These are phyloP conservation scores for Citrus glauca DNA, from an alignment of 345 rosid species.

Conservation along the genomic window DNA sequence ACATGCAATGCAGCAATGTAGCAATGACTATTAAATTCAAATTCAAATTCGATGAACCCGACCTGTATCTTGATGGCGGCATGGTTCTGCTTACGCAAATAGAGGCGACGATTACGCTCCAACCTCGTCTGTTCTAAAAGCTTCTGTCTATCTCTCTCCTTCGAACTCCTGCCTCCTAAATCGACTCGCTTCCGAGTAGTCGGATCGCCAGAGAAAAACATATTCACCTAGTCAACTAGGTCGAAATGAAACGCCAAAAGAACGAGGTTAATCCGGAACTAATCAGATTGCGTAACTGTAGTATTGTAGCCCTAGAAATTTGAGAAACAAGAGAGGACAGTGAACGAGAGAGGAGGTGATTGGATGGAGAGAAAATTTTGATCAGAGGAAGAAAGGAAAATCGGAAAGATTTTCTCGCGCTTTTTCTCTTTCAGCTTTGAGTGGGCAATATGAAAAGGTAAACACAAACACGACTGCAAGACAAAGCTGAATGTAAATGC, in stretches of 20 bases:
- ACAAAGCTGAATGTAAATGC: not conserved
- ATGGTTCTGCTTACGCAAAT: conserved; percentile 65
- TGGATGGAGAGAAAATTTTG: conserved; percentile 10
- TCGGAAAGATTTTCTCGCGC: not conserved
- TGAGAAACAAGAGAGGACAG: not conserved
- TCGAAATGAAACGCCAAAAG: not conserved
- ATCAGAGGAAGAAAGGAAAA: not conserved
- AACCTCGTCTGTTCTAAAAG: conserved; percentile 90
- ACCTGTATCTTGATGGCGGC: conserved; percentile 92
- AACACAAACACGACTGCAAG: not conserved
- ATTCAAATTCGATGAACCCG: not conserved
- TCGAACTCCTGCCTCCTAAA: conserved; percentile 96
- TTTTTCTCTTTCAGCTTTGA: not conserved
- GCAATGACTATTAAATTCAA: not conserved
- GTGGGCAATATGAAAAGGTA: not conserved
- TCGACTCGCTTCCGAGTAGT: conserved; percentile 93
- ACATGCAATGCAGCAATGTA: not conserved
- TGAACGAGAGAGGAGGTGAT: not conserved
- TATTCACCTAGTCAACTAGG: conserved; percentile 21
- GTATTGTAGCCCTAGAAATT: conserved; percentile 3
- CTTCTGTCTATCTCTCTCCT: conserved; percentile 93
- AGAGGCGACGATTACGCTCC: conserved; percentile 84
- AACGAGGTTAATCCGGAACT: not conserved
- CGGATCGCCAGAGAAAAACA: conserved; percentile 96
- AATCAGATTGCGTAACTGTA: conserved; percentile 2